Percentiles rank a stretch among this genome's conserved stretches.
These are phyloP conservation scores for Ganoderma multipileum DNA, from an alignment of 1,284 basidiomycete species.

Conservation along the genomic window DNA sequence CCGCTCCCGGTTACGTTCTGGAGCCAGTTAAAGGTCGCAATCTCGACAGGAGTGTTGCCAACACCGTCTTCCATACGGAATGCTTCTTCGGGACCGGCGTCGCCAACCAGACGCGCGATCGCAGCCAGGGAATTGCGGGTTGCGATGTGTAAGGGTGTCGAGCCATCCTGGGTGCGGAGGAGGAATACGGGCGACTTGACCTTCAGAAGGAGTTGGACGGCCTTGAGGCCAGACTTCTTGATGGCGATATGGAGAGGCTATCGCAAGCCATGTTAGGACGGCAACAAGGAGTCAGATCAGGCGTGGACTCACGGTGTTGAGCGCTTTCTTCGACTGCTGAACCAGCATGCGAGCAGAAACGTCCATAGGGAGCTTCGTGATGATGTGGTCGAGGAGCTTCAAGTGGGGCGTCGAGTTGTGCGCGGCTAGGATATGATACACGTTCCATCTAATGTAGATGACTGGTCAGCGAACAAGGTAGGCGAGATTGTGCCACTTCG, in stretches of 20 bases:
- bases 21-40: slow-evolving; percentile 39
- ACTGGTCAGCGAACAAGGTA: slow-evolving; percentile 5
- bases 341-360: slow-evolving; percentile 48
- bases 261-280: not conserved
- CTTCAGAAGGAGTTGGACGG: slow-evolving; percentile 45
- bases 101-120: slow-evolving; percentile 48
- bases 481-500: not conserved
- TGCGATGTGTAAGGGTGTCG: slow-evolving; percentile 55
- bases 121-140: slow-evolving; percentile 41
- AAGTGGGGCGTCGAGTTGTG: slow-evolving; percentile 32
- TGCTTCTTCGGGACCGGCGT: slow-evolving; percentile 44
- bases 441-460: slow-evolving; percentile 52
- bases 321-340: slow-evolving; percentile 51
- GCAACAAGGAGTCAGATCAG: not conserved
- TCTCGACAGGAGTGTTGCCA: slow-evolving; percentile 59
- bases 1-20: slow-evolving; percentile 13
- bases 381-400: slow-evolving; percentile 48
- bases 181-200: slow-evolving; percentile 44
- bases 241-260: slow-evolving; percentile 60
- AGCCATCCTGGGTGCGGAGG: slow-evolving; percentile 50
- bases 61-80: slow-evolving; percentile 59
- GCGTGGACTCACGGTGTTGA: slow-evolving; percentile 50
- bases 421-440: slow-evolving; percentile 55
- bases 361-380: slow-evolving; percentile 57
- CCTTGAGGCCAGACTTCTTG: slow-evolving; percentile 36